A percentile compares a stretch with the other conserved stretches of the same genome.
Conservation (phyloP, 768 basidiomycete species). For the Pleurotus salmoneostramineus region DNA sequence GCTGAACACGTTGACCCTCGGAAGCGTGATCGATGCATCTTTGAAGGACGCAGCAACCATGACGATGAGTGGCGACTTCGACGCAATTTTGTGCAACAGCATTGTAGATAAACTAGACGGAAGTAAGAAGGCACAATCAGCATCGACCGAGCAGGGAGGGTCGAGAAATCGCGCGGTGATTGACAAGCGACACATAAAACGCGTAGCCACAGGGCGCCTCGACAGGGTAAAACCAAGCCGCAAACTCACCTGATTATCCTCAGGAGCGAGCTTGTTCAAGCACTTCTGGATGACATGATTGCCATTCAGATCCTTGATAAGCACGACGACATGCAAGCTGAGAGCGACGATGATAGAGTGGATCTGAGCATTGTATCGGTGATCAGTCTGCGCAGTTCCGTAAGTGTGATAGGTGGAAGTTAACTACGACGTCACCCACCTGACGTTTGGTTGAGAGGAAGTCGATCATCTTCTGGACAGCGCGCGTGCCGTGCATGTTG, state of each 20-base stretch:
- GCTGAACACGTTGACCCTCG: slow-evolving; percentile 89
- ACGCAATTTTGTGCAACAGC: slow-evolving; percentile 98
- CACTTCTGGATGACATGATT: slow-evolving; percentile 99
- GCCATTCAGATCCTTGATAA: slow-evolving; percentile 98
- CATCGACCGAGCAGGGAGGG: background rate
- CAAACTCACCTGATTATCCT: slow-evolving; percentile 86
- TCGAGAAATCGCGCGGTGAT: background rate
- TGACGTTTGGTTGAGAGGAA: slow-evolving; percentile 94
- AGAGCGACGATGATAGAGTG: slow-evolving; percentile 95
- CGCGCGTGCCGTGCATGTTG: slow-evolving; percentile 99
- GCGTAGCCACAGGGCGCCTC: background rate
- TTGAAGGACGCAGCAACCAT: slow-evolving; percentile 98
- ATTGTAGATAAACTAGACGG: slow-evolving; percentile 90
- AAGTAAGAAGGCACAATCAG: background rate
- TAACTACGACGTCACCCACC: slow-evolving; percentile 48
- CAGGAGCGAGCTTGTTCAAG: slow-evolving; percentile 94
- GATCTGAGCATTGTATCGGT: slow-evolving; percentile 85
- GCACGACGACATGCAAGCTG: slow-evolving; percentile 94
- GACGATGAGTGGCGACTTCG: slow-evolving; percentile 96
- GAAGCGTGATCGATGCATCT: slow-evolving; percentile 98
- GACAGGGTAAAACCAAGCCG: background rate
- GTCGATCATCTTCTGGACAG: slow-evolving; percentile 99
- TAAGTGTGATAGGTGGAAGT: slow-evolving; percentile 46
- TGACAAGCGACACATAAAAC: background rate
- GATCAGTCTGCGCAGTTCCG: slow-evolving; percentile 64